A percentile compares a stretch with the other conserved stretches of the same genome.
phyloP scores from a whole-genome alignment of 1,284 basidiomycete species.

The Ustilago nuda region DNA sequence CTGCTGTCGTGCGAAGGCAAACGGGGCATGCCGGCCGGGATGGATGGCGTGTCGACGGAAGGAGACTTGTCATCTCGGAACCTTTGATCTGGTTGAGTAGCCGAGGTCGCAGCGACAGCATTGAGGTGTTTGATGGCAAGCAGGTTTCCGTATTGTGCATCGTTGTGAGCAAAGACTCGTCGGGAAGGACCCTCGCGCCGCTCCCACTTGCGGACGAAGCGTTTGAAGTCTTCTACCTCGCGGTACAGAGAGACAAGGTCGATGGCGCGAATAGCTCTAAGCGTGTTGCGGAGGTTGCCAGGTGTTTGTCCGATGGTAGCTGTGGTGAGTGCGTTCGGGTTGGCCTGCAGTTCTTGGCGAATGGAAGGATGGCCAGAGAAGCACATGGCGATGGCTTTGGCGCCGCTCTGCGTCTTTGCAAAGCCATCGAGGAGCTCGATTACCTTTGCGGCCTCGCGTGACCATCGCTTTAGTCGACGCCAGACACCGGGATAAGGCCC shows the following conservation, averaged over 20 bases:
- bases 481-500: slow-evolving; percentile 67
- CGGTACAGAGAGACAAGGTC: slow-evolving; percentile 56
- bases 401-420: slow-evolving; percentile 52
- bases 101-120: not conserved
- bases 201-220: slow-evolving; percentile 61
- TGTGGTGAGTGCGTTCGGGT: slow-evolving; percentile 22
- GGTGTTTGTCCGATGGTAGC: slow-evolving; percentile 44
- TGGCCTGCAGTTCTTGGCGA: slow-evolving; percentile 34
- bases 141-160: slow-evolving; percentile 66
- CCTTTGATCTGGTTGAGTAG: slow-evolving; percentile 24
- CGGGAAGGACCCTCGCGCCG: slow-evolving; percentile 54
- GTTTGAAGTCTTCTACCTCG: slow-evolving; percentile 63
- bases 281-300: slow-evolving; percentile 51
- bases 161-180: slow-evolving; percentile 66
- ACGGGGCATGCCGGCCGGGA: slow-evolving; percentile 55
- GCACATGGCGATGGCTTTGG: slow-evolving; percentile 51
- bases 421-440: slow-evolving; percentile 62
- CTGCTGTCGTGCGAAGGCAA: slow-evolving; percentile 27
- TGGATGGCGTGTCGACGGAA: slow-evolving; percentile 31
- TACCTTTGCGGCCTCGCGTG: slow-evolving; percentile 65
- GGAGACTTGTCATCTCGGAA: slow-evolving; percentile 27
- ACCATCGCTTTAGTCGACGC: slow-evolving; percentile 67
- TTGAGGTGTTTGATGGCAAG: slow-evolving; percentile 55
- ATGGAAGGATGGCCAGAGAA: slow-evolving; percentile 44
- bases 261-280: slow-evolving; percentile 55